Conservation (phyloP, 129 eudicot species). For the Flaveria brownii region DNA sequence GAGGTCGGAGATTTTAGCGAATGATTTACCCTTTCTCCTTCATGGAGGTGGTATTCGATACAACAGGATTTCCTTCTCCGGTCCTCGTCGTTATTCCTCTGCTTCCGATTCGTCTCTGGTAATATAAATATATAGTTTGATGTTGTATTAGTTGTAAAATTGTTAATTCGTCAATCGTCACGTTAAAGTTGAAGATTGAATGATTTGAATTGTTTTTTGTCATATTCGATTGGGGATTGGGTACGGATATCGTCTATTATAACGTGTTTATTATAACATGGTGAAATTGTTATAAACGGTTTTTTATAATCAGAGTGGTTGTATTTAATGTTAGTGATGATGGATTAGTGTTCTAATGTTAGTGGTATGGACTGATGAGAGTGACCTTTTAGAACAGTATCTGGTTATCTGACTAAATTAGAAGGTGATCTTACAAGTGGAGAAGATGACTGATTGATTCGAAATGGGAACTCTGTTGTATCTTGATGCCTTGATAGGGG, state of each 20-base stretch:
- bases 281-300: background rate
- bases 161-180: background rate
- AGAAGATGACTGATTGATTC: background rate
- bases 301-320: too few species aligned
- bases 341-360: background rate
- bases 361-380: background rate
- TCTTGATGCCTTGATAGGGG: background rate
- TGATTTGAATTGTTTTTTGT: too few species aligned
- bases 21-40: background rate
- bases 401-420: background rate
- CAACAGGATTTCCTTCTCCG: conserved; percentile 1
- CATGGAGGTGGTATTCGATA: conserved; percentile 2
- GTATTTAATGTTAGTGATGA: background rate
- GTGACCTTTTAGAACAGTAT: background rate
- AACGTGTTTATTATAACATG: background rate
- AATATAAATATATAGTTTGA: background rate
- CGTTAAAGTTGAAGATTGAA: background rate
- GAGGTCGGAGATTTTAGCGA: background rate
- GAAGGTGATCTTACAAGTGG: background rate
- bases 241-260: background rate
- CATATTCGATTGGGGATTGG: background rate
- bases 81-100: conserved; percentile 49
- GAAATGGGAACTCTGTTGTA: background rate
- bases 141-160: background rate
- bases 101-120: conserved; percentile 46